phyloP scores from a whole-genome alignment of 192 early-diverging fungal genomes.

The Coemansia sp. region DNA sequence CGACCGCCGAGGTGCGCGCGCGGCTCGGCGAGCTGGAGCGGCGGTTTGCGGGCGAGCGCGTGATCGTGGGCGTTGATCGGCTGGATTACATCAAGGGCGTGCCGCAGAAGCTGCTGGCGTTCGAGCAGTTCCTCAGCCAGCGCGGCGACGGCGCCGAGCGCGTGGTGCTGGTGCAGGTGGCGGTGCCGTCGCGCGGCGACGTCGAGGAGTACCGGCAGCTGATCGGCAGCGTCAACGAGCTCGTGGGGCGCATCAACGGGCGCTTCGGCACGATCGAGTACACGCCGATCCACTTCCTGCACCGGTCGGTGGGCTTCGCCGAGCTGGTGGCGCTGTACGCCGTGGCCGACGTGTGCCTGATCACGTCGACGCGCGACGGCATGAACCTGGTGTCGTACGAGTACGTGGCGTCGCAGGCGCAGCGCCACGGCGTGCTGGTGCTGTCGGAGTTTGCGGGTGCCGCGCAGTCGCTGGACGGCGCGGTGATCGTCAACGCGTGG shows the following conservation, averaged over 20 bases:
- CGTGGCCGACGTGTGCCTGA: constrained; percentile 91
- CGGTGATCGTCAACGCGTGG: constrained; percentile 99
- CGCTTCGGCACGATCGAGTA: constrained; percentile 93
- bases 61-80: constrained; percentile 97
- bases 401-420: constrained; percentile 91
- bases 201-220: constrained; percentile 98
- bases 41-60: constrained; percentile 81
- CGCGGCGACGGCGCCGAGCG: constrained; percentile 92
- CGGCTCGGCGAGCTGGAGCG: constrained; percentile 81
- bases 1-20: constrained; percentile 63
- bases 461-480: constrained; percentile 95
- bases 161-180: constrained; percentile 95
- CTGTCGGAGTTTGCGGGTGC: constrained; percentile 98
- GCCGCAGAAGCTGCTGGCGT: constrained; percentile 96
- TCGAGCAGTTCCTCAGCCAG: constrained; percentile 85
- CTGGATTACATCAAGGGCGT: constrained; percentile 99
- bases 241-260: constrained; percentile 98
- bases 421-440: constrained; percentile 92
- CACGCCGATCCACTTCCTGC: constrained; percentile 97
- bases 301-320: constrained; percentile 92
- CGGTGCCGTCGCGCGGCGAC: constrained; percentile 96
- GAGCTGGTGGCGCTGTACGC: constrained; percentile 97
- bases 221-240: constrained; percentile 90
- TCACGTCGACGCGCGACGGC: constrained; percentile 97
- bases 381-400: constrained; percentile 99